Conservation (phyloP, 805 yeast species). For the Ogataea thermomethanolica region DNA sequence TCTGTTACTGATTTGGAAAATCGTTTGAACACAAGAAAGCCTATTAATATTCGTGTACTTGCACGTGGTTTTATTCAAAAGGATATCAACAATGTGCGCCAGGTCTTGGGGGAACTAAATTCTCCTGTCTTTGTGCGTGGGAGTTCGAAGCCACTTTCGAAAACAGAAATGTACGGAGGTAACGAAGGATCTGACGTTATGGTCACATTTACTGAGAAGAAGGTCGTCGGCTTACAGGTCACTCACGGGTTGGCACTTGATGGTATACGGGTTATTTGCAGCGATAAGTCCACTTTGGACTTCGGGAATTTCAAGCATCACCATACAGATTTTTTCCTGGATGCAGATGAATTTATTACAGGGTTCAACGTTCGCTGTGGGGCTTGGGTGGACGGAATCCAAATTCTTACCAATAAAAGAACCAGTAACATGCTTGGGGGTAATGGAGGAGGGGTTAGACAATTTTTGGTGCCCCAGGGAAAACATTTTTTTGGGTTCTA, state of each 20-base stretch:
- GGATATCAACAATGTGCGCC: constrained; percentile 46
- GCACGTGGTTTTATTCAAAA: constrained; percentile 60
- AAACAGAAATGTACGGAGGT: constrained; percentile 25
- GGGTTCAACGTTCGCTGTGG: constrained; percentile 71
- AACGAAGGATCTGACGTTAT: constrained; percentile 18
- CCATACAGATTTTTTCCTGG: constrained; percentile 54
- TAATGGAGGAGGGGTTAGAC: constrained; percentile 55
- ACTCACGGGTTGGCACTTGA: constrained; percentile 78
- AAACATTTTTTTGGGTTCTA: constrained; percentile 61
- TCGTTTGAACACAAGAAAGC: constrained; percentile 18
- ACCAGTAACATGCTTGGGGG: constrained; percentile 63
- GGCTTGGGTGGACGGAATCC: constrained; percentile 86
- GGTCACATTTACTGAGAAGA: constrained; percentile 16
- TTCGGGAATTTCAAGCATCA: constrained; percentile 54
- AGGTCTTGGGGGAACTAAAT: constrained; percentile 27
- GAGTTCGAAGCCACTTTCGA: constrained; percentile 14
- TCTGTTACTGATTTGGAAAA: constrained; percentile 2
- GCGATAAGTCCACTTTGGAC: constrained; percentile 21
- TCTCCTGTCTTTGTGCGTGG: constrained; percentile 16
- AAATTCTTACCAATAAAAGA: constrained; percentile 62
- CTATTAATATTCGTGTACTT: constrained; percentile 51
- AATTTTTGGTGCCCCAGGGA: constrained; percentile 63
- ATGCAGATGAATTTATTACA: constrained; percentile 53
- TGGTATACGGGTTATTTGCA: constrained; percentile 61
- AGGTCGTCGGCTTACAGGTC: constrained; percentile 52